Evolutionary conservation across 1,284 basidiomycete genomes (phyloP), one percentile per base, ranked within the genome.

Genomic region (Waitea zeae): DNA sequence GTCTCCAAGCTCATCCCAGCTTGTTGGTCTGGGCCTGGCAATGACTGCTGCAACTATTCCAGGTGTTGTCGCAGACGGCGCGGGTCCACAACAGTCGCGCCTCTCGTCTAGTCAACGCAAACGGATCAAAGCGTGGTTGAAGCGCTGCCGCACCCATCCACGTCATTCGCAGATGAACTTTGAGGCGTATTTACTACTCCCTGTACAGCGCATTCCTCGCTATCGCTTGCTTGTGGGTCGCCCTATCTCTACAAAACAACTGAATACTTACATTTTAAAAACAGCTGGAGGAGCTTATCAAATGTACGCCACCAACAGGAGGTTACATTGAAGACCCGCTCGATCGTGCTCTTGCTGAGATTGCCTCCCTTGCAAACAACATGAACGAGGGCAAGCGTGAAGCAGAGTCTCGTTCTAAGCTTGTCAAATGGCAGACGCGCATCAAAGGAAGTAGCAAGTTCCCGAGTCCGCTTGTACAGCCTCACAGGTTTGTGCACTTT

Each of bases 301-400:
- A 77, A 45, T 80, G 74, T 48, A 90, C 86, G 6, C 83, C 87
- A n/a, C 79, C 82, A 14, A 57, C 61, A 29, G 67, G 70, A 39
- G 70, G 78, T 31, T 71, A 64, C 49, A 65, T 68, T 56, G 75
- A 75, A 41, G 87, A 90, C 50, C 75, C 84, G n/a, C 61, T 96
- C 33, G 82, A 87, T 44, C 72, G 73, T 39, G 89, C 90, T 1
- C 57, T 93, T 36, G 61, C 70, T 17, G 84, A 92, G 53, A 93
- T 96, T 44, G 70, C 87, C 3, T 71, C 70, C 5, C 58, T 96
- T 33, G 89, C 90, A 5, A 86, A 75, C 36, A 82, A 84, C 48
- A 93, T 96, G 86, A 96, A 96, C 53, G 90, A 96, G 58, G 86
- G 88, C 43, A 95, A 95, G 56, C 75, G 90, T 12, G 90, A 95